Evolutionary conservation across 1,284 basidiomycete species (phyloP), one percentile per base, ranked within the genome.

Genomic region (Papiliotrema nemorosa): DNA sequence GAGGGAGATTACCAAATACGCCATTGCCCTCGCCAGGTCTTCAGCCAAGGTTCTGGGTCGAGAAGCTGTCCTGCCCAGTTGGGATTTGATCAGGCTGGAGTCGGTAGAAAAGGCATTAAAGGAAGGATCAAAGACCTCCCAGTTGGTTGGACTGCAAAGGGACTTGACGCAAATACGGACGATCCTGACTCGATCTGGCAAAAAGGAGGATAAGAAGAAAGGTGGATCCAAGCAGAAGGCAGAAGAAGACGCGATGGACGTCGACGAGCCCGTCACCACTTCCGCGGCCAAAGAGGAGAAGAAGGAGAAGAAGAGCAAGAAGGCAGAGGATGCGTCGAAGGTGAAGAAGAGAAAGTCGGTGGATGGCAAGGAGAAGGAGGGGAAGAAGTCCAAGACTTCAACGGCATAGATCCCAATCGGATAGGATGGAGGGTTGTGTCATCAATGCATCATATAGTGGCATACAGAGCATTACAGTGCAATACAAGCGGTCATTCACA

Each of bases 1-100:
- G 63, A 94, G 90, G 72, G 87, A 90, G 26, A 72, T 90, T 14
- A 73, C 90, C 54, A 93, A 90, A 70, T 77, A 89, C 46, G 83
- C 78, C 0, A 75, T 90, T 6, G 73, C 81, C 20, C 81, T 83
- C 31, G 78, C 84, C 12, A 83, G 90, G 45, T 82, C 85, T 52
- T 83, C 83, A 41, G 81, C 79, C 53, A 78, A 76, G 21, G 66
- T 81, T 20, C 49, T 70, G 6, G 58, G 70, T 22, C 62, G 52
- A 7, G 37, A 57, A 6, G 66, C 60, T 12, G 50, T 75, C 3
- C 50, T 63, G 1, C 35, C 60, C 2, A 62, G 70, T 2, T 84
- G 82, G 82, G 72, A 78, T 41, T 67, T 79, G 1, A 62, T 72
- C 18, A 65, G 69, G 5, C 80, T 82, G 21, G 47, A 42, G 73